These are phyloP conservation scores for Astrocystis sublimbata DNA, from an alignment of 495 filamentous ascomycete species.

Conservation along the genomic window DNA sequence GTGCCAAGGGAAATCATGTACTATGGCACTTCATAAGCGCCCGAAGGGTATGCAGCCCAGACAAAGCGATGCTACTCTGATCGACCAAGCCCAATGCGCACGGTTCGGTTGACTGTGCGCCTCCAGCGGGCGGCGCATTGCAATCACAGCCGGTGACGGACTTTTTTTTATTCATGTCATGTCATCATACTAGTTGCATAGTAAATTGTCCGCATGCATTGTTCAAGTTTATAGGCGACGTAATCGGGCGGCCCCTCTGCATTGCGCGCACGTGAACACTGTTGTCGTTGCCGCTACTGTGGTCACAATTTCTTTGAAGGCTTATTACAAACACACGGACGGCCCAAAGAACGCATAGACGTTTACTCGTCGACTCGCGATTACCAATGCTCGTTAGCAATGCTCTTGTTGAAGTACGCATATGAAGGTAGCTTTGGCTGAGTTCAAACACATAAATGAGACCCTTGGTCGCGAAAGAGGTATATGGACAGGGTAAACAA, in stretches of 20 bases:
- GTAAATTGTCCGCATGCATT: too few species aligned
- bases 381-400: not conserved
- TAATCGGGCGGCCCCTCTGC: conserved; percentile 4
- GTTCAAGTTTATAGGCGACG: conserved; percentile 8
- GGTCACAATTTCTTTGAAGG: not conserved
- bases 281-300: conserved; percentile 6
- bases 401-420: not conserved
- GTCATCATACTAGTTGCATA: conserved; percentile 10
- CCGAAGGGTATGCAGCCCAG: conserved; percentile 3
- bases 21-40: conserved; percentile 3
- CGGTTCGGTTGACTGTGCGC: conserved; percentile 12
- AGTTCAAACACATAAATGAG: too few species aligned
- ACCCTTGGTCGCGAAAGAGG: too few species aligned
- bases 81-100: conserved; percentile 2
- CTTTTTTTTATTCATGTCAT: not conserved
- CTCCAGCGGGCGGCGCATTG: not conserved
- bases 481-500: too few species aligned
- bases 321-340: not conserved
- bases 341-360: conserved; percentile 5
- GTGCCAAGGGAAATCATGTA: conserved; percentile 10
- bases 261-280: conserved; percentile 14
- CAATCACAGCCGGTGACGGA: too few species aligned
- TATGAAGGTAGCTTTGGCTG: too few species aligned
- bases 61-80: not conserved
- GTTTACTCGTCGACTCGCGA: not conserved